Evolutionary conservation across 768 basidiomycete genomes (phyloP).

Genomic region (Leccinum aurantiacum): DNA sequence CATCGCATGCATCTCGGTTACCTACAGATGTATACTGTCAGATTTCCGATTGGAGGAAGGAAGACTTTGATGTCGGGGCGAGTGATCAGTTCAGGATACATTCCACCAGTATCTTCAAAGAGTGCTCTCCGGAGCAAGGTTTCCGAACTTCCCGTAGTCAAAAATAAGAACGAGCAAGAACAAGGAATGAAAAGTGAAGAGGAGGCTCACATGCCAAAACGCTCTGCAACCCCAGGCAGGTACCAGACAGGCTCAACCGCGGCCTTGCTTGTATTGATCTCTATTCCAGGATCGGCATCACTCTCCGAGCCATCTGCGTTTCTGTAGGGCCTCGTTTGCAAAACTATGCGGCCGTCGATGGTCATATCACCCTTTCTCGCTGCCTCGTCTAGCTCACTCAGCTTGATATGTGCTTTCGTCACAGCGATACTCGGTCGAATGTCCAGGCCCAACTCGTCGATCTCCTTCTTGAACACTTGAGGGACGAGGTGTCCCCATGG

Average conservation of each 20-base stretch:
- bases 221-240: constrained; percentile 86
- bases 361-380: constrained; percentile 67
- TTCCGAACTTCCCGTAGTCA: constrained; percentile 59
- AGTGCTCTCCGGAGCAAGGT: constrained; percentile 81
- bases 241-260: constrained; percentile 98
- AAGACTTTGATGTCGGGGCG: constrained; percentile 95
- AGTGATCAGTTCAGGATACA: constrained; percentile 95
- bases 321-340: constrained; percentile 60
- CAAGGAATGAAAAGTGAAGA: neutral
- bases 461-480: constrained; percentile 60
- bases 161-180: neutral
- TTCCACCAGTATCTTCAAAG: constrained; percentile 95
- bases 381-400: constrained; percentile 87
- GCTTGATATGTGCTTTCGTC: constrained; percentile 91
- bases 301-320: constrained; percentile 64
- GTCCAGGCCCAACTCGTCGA: constrained; percentile 70
- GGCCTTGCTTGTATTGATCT: constrained; percentile 87
- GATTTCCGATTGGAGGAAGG: constrained; percentile 89
- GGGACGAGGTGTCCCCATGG: constrained; percentile 92
- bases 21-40: constrained; percentile 89
- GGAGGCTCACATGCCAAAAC: constrained; percentile 82
- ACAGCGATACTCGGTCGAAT: constrained; percentile 90
- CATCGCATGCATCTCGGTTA: constrained; percentile 16
- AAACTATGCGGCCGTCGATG: constrained; percentile 82
- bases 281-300: constrained; percentile 70